A percentile compares a stretch with the other conserved stretches of the same genome.
Conservation (phyloP, 345 rosid species). For the Brassica incana region DNA sequence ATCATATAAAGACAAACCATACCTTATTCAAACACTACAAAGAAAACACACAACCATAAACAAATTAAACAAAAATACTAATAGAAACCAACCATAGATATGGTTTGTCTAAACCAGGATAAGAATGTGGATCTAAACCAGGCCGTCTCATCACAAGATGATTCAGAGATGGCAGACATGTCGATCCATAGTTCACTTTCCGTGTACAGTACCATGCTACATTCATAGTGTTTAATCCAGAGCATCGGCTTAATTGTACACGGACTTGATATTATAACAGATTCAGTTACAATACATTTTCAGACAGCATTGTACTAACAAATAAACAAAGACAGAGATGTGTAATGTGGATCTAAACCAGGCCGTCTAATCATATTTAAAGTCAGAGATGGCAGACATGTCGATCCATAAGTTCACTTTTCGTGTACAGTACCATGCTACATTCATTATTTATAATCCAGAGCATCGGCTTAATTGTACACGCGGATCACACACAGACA, state of each 20-base stretch:
- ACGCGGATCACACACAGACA: neutral
- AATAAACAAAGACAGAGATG: too few relatives aligned
- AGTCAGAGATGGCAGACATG: slow-evolving; percentile 36
- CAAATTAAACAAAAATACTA: neutral
- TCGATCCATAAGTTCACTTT: slow-evolving; percentile 35
- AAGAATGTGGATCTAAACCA: slow-evolving; percentile 30
- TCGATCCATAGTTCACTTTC: slow-evolving; percentile 33
- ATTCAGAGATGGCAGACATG: slow-evolving; percentile 47
- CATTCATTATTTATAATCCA: slow-evolving; percentile 47
- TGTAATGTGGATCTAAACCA: slow-evolving; percentile 33
- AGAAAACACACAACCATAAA: neutral
- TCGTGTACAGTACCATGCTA: slow-evolving; percentile 58
- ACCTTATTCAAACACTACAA: too few relatives aligned
- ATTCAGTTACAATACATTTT: too few relatives aligned
- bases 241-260: slow-evolving; percentile 49
- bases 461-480: slow-evolving; percentile 57
- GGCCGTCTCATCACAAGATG: slow-evolving; percentile 31
- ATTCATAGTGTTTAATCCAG: slow-evolving; percentile 49
- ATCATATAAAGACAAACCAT: neutral
- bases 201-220: slow-evolving; percentile 62
- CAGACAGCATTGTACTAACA: too few relatives aligned
- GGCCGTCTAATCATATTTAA: slow-evolving; percentile 26
- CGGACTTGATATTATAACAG: too few relatives aligned
- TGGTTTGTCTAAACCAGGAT: neutral
- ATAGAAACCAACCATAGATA: neutral